These are phyloP conservation scores for Pinus albicaulis DNA, from an alignment of 75 land plant species.

Conservation along the genomic window DNA sequence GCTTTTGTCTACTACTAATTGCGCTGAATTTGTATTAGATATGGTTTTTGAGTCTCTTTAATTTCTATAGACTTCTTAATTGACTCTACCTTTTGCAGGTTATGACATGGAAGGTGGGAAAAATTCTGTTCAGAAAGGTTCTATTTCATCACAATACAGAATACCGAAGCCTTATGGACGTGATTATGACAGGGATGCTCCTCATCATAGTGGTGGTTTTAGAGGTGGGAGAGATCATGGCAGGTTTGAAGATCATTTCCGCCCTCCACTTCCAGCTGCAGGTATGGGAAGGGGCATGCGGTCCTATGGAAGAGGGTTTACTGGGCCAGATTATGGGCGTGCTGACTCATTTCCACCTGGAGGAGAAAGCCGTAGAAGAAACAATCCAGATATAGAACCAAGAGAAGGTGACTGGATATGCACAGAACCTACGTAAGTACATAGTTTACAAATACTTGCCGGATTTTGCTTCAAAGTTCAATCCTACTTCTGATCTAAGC, in stretches of 20 bases:
- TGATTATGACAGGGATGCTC: constrained; percentile 22
- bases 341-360: constrained; percentile 28
- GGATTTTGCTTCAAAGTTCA: neutral
- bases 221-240: constrained; percentile 33
- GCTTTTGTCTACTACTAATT: neutral
- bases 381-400: constrained; percentile 69
- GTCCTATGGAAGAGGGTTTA: constrained; percentile 31
- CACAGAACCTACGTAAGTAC: constrained; percentile 66
- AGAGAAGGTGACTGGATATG: constrained; percentile 89
- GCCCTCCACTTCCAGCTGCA: constrained; percentile 19
- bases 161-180: constrained; percentile 19
- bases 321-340: constrained; percentile 23
- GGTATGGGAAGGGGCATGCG: constrained; percentile 30
- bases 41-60: neutral
- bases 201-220: constrained; percentile 27
- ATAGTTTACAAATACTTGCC: neutral
- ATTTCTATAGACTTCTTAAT: neutral
- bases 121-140: constrained; percentile 28
- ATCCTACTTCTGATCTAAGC: constrained; percentile 1
- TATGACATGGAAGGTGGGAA: constrained; percentile 1
- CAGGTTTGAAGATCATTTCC: constrained; percentile 30
- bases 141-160: constrained; percentile 37
- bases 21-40: neutral
- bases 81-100: neutral
- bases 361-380: constrained; percentile 38